Evolutionary conservation across 805 yeast species (phyloP).

Genomic region (Kazachstania kunashirensis): DNA sequence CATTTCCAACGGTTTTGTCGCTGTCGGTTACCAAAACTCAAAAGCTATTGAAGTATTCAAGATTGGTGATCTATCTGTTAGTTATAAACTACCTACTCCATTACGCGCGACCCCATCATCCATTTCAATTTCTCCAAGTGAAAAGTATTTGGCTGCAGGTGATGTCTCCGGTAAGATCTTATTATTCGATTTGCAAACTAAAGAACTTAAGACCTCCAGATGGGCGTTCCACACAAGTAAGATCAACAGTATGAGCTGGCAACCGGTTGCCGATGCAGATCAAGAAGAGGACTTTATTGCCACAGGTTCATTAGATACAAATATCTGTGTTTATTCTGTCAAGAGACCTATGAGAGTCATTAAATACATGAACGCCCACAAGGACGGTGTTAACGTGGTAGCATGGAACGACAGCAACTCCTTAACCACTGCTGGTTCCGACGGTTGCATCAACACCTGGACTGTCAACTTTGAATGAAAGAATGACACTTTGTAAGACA

Average conservation of each 20-base stretch:
- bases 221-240: conserved; percentile 94
- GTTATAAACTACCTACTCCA: conserved; percentile 31
- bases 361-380: conserved; percentile 72
- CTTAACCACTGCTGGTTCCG: conserved; percentile 67
- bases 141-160: conserved; percentile 66
- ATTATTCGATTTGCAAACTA: conserved; percentile 50
- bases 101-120: conserved; percentile 55
- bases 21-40: conserved; percentile 40
- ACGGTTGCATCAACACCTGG: conserved; percentile 78
- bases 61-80: conserved; percentile 23
- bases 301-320: conserved; percentile 78
- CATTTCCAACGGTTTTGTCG: conserved; percentile 34
- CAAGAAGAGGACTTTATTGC: conserved; percentile 58
- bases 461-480: conserved; percentile 19
- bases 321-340: conserved; percentile 70
- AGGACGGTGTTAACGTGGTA: conserved; percentile 72
- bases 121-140: conserved; percentile 63
- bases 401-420: conserved; percentile 49
- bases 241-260: conserved; percentile 73
- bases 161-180: conserved; percentile 79
- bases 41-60: conserved; percentile 35
- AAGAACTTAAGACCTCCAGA: conserved; percentile 61
- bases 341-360: conserved; percentile 67
- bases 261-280: conserved; percentile 33
- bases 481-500: too few species aligned